A percentile compares a stretch with the other conserved stretches of the same genome.
Conservation (phyloP, 2,329 filamentous ascomycete genomes). For the Pleurostoma richardsiae region DNA sequence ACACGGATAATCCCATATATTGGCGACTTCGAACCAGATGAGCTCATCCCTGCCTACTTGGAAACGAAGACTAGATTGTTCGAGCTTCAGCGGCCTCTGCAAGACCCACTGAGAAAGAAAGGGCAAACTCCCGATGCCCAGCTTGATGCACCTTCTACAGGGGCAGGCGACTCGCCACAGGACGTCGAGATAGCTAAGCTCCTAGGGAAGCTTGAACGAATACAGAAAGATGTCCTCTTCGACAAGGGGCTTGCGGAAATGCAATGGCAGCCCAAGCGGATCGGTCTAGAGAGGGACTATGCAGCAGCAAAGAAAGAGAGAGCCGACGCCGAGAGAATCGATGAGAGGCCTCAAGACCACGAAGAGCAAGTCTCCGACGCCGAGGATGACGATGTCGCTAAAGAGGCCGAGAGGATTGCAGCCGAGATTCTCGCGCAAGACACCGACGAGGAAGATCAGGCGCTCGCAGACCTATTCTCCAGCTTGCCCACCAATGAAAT, state of each 20-base stretch:
- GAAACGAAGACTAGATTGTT: slow-evolving; percentile 67
- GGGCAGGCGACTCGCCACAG: slow-evolving; percentile 16
- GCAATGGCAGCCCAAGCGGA: slow-evolving; percentile 56
- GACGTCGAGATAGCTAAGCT: slow-evolving; percentile 57
- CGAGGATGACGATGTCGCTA: slow-evolving; percentile 41
- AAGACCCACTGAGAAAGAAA: slow-evolving; percentile 35
- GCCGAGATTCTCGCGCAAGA: slow-evolving; percentile 53
- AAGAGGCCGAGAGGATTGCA: slow-evolving; percentile 54
- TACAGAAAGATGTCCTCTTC: slow-evolving; percentile 75
- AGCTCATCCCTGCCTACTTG: slow-evolving; percentile 71
- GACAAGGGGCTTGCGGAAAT: slow-evolving; percentile 61
- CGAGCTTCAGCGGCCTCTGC: slow-evolving; percentile 49
- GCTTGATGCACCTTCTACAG: slow-evolving; percentile 5
- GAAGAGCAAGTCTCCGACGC: slow-evolving; percentile 14
- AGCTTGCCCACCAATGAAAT: slow-evolving; percentile 57
- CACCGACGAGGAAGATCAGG: slow-evolving; percentile 46
- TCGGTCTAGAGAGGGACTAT: slow-evolving; percentile 58
- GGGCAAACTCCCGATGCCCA: slow-evolving; percentile 21
- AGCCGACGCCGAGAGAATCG: slow-evolving; percentile 24
- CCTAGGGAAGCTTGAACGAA: slow-evolving; percentile 66
- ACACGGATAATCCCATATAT: slow-evolving; percentile 49
- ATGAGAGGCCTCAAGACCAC: slow-evolving; percentile 15
- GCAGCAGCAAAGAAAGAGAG: slow-evolving; percentile 40
- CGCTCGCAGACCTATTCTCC: slow-evolving; percentile 51
- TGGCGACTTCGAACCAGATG: slow-evolving; percentile 70